phyloP scores from a whole-genome alignment of 768 basidiomycete species.

The Cytidiella melzeri region DNA sequence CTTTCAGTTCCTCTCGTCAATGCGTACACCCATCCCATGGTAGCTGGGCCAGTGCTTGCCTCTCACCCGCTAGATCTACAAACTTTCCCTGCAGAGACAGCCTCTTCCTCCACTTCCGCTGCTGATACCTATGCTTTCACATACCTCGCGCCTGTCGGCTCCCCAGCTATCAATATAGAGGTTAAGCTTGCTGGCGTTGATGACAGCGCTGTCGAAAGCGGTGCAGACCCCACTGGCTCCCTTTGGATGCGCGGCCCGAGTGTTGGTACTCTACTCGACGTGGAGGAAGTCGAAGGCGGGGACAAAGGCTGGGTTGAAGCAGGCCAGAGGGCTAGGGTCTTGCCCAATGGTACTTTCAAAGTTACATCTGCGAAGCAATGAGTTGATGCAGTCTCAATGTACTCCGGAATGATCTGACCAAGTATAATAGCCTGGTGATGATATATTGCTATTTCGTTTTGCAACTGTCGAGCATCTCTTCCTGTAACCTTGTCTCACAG shows the following conservation, averaged over 20 bases:
- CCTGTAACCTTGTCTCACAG: no score
- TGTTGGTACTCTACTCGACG: constrained; percentile 51
- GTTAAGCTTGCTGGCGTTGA: constrained; percentile 67
- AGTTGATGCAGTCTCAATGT: no score
- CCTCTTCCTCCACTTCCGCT: constrained; percentile 10
- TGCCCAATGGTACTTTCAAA: constrained; percentile 32
- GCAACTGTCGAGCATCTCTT: no score
- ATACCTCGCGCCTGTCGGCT: constrained; percentile 54
- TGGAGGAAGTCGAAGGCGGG: constrained; percentile 26
- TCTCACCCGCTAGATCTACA: constrained; percentile 85
- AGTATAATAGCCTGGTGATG: no score
- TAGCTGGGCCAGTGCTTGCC: constrained; percentile 74
- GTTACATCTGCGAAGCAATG: constrained; percentile 13
- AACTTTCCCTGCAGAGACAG: constrained; percentile 40
- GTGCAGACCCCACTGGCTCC: constrained; percentile 57
- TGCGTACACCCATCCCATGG: constrained; percentile 51
- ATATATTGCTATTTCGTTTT: no score
- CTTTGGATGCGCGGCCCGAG: constrained; percentile 68
- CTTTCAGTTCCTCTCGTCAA: constrained; percentile 75
- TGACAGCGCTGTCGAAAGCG: constrained; percentile 58
- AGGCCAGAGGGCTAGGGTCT: constrained; percentile 27
- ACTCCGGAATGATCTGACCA: no score
- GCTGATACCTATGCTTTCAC: constrained; percentile 31
- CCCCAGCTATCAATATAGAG: constrained; percentile 84
- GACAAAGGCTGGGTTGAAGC: constrained; percentile 25